Evolutionary conservation across 495 filamentous ascomycete species (phyloP), one percentile per base, ranked within the genome.

Genomic region (Cetradonia linearis): DNA sequence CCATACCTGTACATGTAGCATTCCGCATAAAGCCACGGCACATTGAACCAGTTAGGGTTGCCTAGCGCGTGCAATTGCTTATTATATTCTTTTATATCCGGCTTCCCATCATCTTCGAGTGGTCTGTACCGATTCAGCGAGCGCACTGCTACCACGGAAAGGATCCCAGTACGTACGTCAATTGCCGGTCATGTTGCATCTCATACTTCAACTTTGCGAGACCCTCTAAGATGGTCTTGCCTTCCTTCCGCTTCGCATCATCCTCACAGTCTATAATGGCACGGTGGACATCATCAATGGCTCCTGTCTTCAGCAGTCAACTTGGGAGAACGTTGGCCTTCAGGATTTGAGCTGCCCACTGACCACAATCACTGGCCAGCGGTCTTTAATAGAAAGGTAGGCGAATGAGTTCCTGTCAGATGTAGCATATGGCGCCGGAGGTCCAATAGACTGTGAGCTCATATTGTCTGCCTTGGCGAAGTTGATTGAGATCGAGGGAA

Each of bases 291-390:
- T 97, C 91, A 70, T 97, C 92, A 70, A 98, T 96, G 31, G 87
- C 91, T 71, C 89, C 83, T 20, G 93, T 97, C 91, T 96, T 66
- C 14, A 50, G 37, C 37, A n/a, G 58, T 65, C 34, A 71, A 54
- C 54, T 59, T 58, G n/a, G 57, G 11, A 50, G 5, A 36, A 23
- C 46, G 31, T 27, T 44, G n/a, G 8, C 11, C 20, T 50, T 47
- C 5, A 28, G 18, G 5, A 20, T 53, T 10, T 34, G 49, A 18
- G 49, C 23, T 54, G 18, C 11, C 48, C 14, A 67, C 82, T 68
- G 64, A 95, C 91, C 53, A 98, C 71, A 68, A 98, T 97, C 46
- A 95, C 78, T 10, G 93, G 93, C 93, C 93, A 97, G 68, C 93
- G 80, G 46, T 91, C 85, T 63, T 84, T 78, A 27, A 85, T 90